Evolutionary conservation across 2,329 filamentous ascomycete genomes (phyloP).

Genomic region (Scedosporium dehoogii): DNA sequence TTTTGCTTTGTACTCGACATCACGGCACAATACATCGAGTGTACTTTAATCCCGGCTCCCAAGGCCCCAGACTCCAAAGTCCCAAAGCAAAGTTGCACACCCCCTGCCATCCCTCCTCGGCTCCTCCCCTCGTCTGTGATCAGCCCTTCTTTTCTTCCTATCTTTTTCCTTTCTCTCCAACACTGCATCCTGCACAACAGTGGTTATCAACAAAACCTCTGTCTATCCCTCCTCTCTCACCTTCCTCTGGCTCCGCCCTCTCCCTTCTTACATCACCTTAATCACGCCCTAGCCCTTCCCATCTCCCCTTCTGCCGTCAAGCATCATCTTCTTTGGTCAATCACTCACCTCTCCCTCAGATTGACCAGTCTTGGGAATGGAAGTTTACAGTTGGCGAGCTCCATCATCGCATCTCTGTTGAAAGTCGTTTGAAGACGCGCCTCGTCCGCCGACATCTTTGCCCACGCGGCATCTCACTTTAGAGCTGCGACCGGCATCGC

Average conservation of each 20-base stretch:
- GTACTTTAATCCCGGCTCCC: background rate
- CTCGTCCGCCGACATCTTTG: background rate
- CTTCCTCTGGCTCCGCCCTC: background rate
- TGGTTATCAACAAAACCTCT: slow-evolving; percentile 1
- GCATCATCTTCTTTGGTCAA: background rate
- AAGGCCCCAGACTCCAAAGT: background rate
- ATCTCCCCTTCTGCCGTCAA: background rate
- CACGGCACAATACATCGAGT: background rate
- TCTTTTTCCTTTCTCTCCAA: background rate
- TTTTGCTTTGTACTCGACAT: background rate
- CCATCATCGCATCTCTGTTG: background rate
- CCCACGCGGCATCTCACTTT: background rate
- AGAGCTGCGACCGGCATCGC: background rate
- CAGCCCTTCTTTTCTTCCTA: background rate
- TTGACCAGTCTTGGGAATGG: background rate
- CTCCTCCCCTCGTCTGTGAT: background rate
- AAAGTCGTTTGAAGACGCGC: background rate
- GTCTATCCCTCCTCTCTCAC: slow-evolving; percentile 1
- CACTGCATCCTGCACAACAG: background rate
- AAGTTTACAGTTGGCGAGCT: background rate
- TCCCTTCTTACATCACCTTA: background rate
- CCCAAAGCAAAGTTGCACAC: background rate
- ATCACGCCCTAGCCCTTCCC: background rate
- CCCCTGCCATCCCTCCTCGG: background rate
- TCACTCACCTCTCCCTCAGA: background rate